Percentiles rank a stretch among this genome's conserved stretches.
Conservation (phyloP, 2,329 filamentous ascomycete species). For the Alternaria triticimaculans region DNA sequence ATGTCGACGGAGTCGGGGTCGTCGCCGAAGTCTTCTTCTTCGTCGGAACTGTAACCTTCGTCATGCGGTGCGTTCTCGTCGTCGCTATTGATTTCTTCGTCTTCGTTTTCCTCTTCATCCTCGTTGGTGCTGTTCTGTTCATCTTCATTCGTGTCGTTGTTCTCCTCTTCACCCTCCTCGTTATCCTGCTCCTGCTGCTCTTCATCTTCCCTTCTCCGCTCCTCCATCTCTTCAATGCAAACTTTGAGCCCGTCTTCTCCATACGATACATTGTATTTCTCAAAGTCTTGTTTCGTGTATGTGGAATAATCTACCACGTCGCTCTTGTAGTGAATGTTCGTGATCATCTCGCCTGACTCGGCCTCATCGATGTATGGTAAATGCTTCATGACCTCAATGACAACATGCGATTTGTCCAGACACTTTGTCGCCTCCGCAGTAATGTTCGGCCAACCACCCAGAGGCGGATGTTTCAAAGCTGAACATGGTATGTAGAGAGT, state of each 20-base stretch:
- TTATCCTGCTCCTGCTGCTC: background rate
- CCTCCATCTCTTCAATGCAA: background rate
- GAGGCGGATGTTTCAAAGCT: conserved; percentile 6
- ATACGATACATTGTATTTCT: background rate
- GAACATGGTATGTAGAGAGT: conserved; percentile 12
- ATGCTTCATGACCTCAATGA: conserved; percentile 16
- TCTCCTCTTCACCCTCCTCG: background rate
- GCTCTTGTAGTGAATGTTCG: conserved; percentile 11
- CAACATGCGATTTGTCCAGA: conserved; percentile 1
- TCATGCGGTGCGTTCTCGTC: background rate
- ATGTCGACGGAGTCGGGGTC: background rate
- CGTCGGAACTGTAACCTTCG: background rate
- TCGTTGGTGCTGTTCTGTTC: background rate
- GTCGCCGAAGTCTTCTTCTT: background rate
- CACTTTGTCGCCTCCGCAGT: background rate
- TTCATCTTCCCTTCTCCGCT: background rate
- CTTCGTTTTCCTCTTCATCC: background rate
- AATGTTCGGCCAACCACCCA: conserved; percentile 16
- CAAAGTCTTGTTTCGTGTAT: background rate
- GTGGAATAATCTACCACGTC: conserved; percentile 8
- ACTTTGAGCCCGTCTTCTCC: background rate
- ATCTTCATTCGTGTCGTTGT: background rate
- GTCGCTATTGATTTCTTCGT: background rate
- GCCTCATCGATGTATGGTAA: conserved; percentile 13
- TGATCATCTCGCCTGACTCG: background rate